Evolutionary conservation across 2,329 filamentous ascomycete species (phyloP).

Genomic region (Botrytis hyacinthi): DNA sequence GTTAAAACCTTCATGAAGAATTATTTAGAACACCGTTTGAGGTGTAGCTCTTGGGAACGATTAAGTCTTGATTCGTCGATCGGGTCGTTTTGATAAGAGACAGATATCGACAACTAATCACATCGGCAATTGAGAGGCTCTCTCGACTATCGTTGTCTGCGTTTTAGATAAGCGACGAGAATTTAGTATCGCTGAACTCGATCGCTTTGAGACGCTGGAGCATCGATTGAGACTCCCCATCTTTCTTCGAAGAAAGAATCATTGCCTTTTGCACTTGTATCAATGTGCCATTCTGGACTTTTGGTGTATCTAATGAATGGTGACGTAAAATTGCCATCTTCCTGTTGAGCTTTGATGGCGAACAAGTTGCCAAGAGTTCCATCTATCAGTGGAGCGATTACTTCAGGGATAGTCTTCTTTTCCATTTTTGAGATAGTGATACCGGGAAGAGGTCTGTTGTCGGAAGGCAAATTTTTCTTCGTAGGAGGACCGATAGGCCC

Average conservation of each 20-base stretch:
- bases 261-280: constrained; percentile 32
- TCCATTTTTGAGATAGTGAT: constrained; percentile 32
- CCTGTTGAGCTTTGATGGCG: constrained; percentile 28
- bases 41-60: not conserved
- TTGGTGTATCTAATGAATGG: constrained; percentile 30
- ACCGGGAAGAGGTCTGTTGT: constrained; percentile 20
- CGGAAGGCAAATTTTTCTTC: constrained; percentile 21
- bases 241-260: constrained; percentile 36
- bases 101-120: not conserved
- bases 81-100: not conserved
- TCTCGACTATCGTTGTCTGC: not conserved
- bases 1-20: not conserved
- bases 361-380: constrained; percentile 34
- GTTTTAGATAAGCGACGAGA: not conserved
- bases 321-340: constrained; percentile 23
- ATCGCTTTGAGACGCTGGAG: not conserved
- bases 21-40: not conserved
- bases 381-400: constrained; percentile 31
- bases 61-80: not conserved
- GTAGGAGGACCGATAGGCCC: constrained; percentile 29
- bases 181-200: not conserved
- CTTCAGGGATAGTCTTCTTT: constrained; percentile 29
- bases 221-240: constrained; percentile 28
- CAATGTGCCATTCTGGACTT: constrained; percentile 31
- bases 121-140: not conserved